Base-by-base conservation (phyloP, 805 yeast species). In the Teunomyces barrocoloradensis region DNA sequence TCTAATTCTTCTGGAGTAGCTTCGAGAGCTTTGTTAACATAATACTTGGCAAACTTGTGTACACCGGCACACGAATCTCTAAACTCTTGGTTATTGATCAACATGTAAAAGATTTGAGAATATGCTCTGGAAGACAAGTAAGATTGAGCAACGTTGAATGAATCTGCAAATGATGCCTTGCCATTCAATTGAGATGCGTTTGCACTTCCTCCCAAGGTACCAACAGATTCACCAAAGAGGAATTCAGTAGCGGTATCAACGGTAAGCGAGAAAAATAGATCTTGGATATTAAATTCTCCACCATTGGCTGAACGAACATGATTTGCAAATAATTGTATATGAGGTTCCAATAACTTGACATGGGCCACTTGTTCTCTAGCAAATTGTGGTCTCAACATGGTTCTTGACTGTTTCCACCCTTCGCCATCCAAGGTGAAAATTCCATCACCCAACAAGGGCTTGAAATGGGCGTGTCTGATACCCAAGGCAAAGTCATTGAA, bases 231-330 rank as follows among this genome's bases (percentile, higher is more conserved):
- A 18, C 77, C 77, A 57, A 72, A 68, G 45, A 72, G 63, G 52
- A 71, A 70, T 54, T 72, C 75, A 20, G 74, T 61, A 7, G 75
- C 66, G 23, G 73, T 64, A 52, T 72, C 77, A 46, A 71, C 59
- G 12, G 76, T 70, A 17, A 69, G 60, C 43, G 55, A 58, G 51
- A 60, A 65, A 51, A 69, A 65, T 29, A 59, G 59, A n/a, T 63
- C 65, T 49, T 68, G 73, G 34, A 68, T 45, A 49, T 69, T 71
- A 51, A 68, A 58, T 9, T 56, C 48, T 21, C 51, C 32, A 10
- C 70, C 70, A n/a, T 58, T 29, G n/a, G 35, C 12, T 9, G 35
- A 47, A 15, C 51, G 42, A 39, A 61, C 48, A 40, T 56, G 57
- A 35, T 49, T 47, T 15, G 46, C 47, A 27, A 61, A 50, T 9